These are phyloP conservation scores for Phytophthora ramorum DNA, from an alignment of 352 stramenopile species.

Conservation along the genomic window DNA sequence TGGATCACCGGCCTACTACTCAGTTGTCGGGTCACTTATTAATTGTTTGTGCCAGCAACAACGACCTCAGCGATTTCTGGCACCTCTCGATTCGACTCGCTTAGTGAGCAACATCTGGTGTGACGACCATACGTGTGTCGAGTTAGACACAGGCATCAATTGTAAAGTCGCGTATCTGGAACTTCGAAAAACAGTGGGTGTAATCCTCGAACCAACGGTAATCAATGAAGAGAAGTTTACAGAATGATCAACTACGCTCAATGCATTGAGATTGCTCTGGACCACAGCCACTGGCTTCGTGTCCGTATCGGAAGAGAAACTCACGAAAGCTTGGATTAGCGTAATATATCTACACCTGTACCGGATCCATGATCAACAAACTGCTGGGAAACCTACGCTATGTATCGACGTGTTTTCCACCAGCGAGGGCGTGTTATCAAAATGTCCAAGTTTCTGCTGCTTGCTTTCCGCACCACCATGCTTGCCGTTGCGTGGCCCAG, in stretches of 20 bases:
- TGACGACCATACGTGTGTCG: conserved; percentile 19
- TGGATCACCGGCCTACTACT: conserved; percentile 10
- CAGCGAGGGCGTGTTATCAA: conserved; percentile 15
- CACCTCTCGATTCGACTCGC: background rate
- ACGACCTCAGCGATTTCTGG: background rate
- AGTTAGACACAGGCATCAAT: conserved; percentile 1
- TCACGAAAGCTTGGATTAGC: conserved; percentile 1
- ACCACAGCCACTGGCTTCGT: background rate
- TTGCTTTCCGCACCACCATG: background rate
- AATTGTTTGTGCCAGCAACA: conserved; percentile 4
- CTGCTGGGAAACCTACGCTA: conserved; percentile 17
- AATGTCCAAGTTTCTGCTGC: conserved; percentile 8
- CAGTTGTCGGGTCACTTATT: conserved; percentile 3
- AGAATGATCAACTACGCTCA: background rate
- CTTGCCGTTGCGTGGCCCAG: background rate
- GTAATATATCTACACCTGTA: too few species aligned
- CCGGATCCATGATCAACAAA: conserved; percentile 2
- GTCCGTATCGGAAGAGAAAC: conserved; percentile 1
- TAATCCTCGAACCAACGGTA: background rate
- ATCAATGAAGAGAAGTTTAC: conserved; percentile 20
- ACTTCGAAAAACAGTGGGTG: background rate
- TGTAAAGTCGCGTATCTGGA: conserved; percentile 1
- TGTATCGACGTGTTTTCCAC: conserved; percentile 13
- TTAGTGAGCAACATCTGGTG: conserved; percentile 1
- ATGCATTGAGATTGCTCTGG: conserved; percentile 15